Conservation (phyloP, 2,329 filamentous ascomycete genomes). For the Thelonectria discophora region DNA sequence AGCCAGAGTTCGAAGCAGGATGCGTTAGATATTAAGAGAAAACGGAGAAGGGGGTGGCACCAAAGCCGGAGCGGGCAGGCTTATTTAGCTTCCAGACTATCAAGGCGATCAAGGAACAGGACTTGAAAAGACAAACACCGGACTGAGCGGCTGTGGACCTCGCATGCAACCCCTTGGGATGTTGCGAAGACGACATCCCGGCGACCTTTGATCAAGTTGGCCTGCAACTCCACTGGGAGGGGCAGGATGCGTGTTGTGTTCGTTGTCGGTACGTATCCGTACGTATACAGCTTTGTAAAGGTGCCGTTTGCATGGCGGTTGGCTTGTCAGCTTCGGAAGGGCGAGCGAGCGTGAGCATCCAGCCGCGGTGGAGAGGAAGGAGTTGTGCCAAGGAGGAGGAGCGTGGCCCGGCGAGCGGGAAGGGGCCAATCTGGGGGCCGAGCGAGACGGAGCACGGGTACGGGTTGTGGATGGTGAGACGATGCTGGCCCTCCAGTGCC, state of each 20-base stretch:
- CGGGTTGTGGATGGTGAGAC: slow-evolving; percentile 6
- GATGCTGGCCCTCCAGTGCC: neutral
- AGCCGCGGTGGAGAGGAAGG: neutral
- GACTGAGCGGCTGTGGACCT: slow-evolving; percentile 38
- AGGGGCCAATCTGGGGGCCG: slow-evolving; percentile 3
- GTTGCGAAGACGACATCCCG: slow-evolving; percentile 25
- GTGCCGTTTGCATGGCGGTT: neutral
- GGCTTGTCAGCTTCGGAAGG: neutral
- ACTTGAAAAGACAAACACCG: slow-evolving; percentile 40
- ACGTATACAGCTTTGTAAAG: neutral
- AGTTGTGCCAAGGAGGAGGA: neutral
- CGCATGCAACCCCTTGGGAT: slow-evolving; percentile 36
- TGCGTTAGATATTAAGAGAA: slow-evolving; percentile 43
- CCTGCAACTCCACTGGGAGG: slow-evolving; percentile 23
- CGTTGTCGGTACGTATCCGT: neutral
- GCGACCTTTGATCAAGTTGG: slow-evolving; percentile 25
- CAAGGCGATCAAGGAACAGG: slow-evolving; percentile 33
- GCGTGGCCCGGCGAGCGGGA: slow-evolving; percentile 1
- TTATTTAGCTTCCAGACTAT: slow-evolving; percentile 35
- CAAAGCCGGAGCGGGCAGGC: slow-evolving; percentile 33
- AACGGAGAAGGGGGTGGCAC: slow-evolving; percentile 32
- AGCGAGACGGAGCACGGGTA: neutral
- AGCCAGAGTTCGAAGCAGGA: slow-evolving; percentile 35
- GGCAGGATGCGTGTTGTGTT: neutral
- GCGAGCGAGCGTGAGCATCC: neutral